phyloP scores from a whole-genome alignment of 1,139 yeast genomes.

The Suhomyces atakaporum region DNA sequence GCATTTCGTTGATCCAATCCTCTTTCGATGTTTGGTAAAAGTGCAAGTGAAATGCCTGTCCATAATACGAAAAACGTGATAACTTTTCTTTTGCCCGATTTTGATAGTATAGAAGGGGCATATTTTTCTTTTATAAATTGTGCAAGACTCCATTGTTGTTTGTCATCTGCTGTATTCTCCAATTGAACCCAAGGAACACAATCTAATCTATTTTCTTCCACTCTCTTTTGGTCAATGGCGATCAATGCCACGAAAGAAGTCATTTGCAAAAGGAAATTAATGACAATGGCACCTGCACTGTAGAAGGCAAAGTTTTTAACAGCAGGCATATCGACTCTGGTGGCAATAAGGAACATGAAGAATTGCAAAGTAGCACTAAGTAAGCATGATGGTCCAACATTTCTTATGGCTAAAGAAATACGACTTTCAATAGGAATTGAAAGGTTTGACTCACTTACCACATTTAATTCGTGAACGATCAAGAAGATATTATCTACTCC shows the following conservation, averaged over 20 bases:
- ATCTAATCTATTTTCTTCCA: constrained; percentile 62
- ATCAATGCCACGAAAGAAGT: constrained; percentile 79
- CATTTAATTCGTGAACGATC: constrained; percentile 74
- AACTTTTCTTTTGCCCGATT: constrained; percentile 49
- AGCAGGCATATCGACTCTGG: constrained; percentile 91
- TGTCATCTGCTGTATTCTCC: constrained; percentile 14
- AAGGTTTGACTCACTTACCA: constrained; percentile 46
- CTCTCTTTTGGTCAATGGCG: constrained; percentile 64
- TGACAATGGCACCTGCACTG: constrained; percentile 81
- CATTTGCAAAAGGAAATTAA: constrained; percentile 77
- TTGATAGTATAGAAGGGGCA: constrained; percentile 60
- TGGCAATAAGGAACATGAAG: constrained; percentile 75
- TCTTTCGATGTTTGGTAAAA: constrained; percentile 66
- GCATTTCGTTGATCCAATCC: constrained; percentile 93
- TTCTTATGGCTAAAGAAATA: constrained; percentile 62
- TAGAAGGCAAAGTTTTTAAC: constrained; percentile 89
- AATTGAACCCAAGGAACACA: constrained; percentile 50
- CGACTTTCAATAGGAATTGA: constrained; percentile 51
- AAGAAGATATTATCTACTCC: constrained; percentile 94
- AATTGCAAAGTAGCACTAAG: constrained; percentile 77
- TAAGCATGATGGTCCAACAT: constrained; percentile 85
- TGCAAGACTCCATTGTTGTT: constrained; percentile 31
- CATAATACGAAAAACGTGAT: constrained; percentile 57
- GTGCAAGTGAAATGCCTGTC: constrained; percentile 66
- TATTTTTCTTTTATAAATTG: constrained; percentile 29